Conservation (phyloP, 2,329 filamentous ascomycete genomes). For the Magnaporthiopsis incrustans region DNA sequence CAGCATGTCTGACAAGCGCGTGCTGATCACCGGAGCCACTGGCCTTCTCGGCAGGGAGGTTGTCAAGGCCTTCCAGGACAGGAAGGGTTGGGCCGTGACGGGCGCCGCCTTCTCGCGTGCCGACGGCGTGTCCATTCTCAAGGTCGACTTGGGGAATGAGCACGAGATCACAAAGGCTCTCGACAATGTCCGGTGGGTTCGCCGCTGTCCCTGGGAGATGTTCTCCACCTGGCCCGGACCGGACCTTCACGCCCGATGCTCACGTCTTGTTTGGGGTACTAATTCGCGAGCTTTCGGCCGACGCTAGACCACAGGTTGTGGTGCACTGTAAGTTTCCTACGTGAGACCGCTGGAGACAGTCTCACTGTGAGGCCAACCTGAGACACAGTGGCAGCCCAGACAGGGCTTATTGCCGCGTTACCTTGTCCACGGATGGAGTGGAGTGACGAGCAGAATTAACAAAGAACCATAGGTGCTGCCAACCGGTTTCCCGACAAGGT, state of each 20-base stretch:
- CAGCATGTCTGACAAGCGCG: conserved; percentile 34
- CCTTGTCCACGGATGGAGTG: background rate
- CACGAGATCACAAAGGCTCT: conserved; percentile 41
- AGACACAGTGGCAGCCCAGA: too few relatives aligned
- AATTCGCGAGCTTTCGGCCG: background rate
- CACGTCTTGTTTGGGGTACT: background rate
- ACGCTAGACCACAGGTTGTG: conserved; percentile 60
- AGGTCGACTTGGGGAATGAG: conserved; percentile 42
- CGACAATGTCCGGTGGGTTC: conserved; percentile 42
- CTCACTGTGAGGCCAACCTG: background rate
- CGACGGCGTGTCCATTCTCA: conserved; percentile 59
- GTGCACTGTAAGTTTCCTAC: conserved; percentile 60
- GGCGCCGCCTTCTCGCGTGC: conserved; percentile 70
- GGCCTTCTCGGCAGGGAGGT: conserved; percentile 79
- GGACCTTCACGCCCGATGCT: background rate
- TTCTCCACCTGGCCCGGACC: background rate
- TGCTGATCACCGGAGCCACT: conserved; percentile 75
- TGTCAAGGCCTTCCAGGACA: conserved; percentile 57
- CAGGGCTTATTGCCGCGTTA: too few relatives aligned
- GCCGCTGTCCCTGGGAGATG: background rate
- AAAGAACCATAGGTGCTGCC: conserved; percentile 57
- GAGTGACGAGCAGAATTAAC: background rate
- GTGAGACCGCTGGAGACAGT: background rate
- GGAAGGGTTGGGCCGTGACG: conserved; percentile 58
- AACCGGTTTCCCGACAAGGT: conserved; percentile 85